A percentile compares a stretch with the other conserved stretches of the same genome.
Conservation (phyloP, 192 early-diverging fungal species). For the Backusella mclennaniae region DNA sequence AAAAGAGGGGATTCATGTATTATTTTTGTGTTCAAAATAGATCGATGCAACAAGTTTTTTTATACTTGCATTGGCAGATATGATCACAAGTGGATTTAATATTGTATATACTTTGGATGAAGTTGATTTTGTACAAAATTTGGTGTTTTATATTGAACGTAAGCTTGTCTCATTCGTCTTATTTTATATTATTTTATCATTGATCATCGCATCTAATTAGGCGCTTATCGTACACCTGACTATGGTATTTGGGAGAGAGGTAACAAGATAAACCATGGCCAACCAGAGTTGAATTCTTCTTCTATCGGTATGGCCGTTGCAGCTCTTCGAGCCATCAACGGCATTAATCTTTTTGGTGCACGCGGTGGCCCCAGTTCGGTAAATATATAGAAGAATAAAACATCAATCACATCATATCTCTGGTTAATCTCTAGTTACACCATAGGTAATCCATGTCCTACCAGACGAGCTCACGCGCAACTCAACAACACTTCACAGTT, state of each 20-base stretch:
- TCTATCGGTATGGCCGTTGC: slow-evolving; percentile 87
- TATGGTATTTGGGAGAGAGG: slow-evolving; percentile 89
- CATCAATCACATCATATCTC: not conserved
- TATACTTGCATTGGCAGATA: slow-evolving; percentile 74
- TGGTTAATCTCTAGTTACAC: not conserved
- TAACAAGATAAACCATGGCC: slow-evolving; percentile 84
- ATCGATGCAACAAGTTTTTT: slow-evolving; percentile 84
- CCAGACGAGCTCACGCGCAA: slow-evolving; percentile 82
- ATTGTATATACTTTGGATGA: slow-evolving; percentile 81
- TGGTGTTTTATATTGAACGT: slow-evolving; percentile 87
- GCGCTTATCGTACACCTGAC: slow-evolving; percentile 75
- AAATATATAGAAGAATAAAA: not conserved
- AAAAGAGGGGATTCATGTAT: not conserved
- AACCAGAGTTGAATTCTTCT: slow-evolving; percentile 82
- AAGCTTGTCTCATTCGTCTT: slow-evolving; percentile 8
- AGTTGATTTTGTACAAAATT: slow-evolving; percentile 81
- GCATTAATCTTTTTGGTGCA: slow-evolving; percentile 78
- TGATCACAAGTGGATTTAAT: slow-evolving; percentile 72
- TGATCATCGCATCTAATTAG: not conserved
- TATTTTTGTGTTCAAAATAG: slow-evolving; percentile 1
- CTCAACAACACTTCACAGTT: slow-evolving; percentile 71
- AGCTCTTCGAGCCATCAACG: slow-evolving; percentile 80
- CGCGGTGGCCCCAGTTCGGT: slow-evolving; percentile 70
- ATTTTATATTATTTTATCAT: not conserved
- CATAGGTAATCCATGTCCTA: slow-evolving; percentile 67